Evolutionary conservation across 2,329 filamentous ascomycete genomes (phyloP), one percentile per base, ranked within the genome.

Genomic region (Colletotrichum siamense): DNA sequence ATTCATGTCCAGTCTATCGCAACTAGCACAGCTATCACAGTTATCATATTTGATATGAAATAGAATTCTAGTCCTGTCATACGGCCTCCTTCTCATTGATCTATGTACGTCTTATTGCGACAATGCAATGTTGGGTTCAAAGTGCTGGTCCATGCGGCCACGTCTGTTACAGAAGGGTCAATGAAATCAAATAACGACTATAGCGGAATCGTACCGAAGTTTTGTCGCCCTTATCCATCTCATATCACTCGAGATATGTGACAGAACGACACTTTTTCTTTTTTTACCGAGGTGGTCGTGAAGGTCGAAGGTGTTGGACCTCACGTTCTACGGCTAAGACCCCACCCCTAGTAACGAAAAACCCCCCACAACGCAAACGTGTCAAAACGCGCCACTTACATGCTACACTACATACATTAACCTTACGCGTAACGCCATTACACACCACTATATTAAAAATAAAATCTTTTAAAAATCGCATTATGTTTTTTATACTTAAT

Each of bases 41-140:
- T 1, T n/a, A n/a, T 44, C 39, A 44, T 44, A n/a, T 44, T 44
- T 44, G 0, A n/a, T 10, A 44, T n/a, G 16, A 10, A 10, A 44
- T n/a, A 12, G 1, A 6, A 6, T n/a, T n/a, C 5, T 44, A 0
- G 18, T 5, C 1, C 5, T 12, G 18, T 44, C 18, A n/a, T 0
- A 12, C 18, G 5, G 39, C 39, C 39, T 44, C 18, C 18, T 44
- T 10, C 8, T 10, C 39, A 6, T 44, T 44, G 39, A 44, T n/a
- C 39, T 44, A 44, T 1, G 9, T n/a, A n/a, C 39, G 9, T 3
- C 18, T 44, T 12, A 44, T 44, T 44, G 8, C 36, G 8, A 44
- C 18, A n/a, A n/a, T 6, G 39, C 18, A 44, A 10, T 44, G 18
- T n/a, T 44, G 9, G 18, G 0, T 44, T 44, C 8, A 44, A 2